Evolutionary conservation across 257 asterid genomes (phyloP).

Genomic region (Solanum chilense): DNA sequence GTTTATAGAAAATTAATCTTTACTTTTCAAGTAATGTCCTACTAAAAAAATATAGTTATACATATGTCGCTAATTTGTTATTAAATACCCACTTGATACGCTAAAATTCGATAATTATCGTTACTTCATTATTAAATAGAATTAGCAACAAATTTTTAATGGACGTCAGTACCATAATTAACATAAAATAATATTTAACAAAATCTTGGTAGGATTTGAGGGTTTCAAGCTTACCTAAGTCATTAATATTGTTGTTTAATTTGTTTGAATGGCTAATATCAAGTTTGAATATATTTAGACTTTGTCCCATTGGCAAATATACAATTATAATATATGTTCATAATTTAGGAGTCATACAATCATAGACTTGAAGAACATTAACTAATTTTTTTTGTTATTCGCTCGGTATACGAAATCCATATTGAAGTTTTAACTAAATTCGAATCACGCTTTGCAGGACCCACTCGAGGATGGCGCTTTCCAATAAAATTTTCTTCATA

Average conservation of each 20-base stretch:
- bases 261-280: not conserved
- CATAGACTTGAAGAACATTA: not conserved
- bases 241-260: not conserved
- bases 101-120: not conserved
- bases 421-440: too few relatives aligned
- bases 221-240: not conserved
- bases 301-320: not conserved
- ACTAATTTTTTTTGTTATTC: not conserved
- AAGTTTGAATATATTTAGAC: not conserved
- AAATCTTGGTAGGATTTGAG: not conserved
- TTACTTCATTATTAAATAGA: too few relatives aligned
- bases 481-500: too few relatives aligned
- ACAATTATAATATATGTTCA: not conserved
- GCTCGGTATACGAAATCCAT: too few relatives aligned
- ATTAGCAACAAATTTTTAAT: too few relatives aligned
- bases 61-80: not conserved
- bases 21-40: too few relatives aligned
- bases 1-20: not conserved
- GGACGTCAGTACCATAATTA: not conserved
- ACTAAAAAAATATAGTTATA: not conserved
- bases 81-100: not conserved
- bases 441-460: too few relatives aligned
- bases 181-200: not conserved
- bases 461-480: accelerated
- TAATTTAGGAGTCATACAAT: not conserved